Evolutionary conservation across 2,329 filamentous ascomycete species (phyloP).

Genomic region (Pseudogymnoascus sp.): DNA sequence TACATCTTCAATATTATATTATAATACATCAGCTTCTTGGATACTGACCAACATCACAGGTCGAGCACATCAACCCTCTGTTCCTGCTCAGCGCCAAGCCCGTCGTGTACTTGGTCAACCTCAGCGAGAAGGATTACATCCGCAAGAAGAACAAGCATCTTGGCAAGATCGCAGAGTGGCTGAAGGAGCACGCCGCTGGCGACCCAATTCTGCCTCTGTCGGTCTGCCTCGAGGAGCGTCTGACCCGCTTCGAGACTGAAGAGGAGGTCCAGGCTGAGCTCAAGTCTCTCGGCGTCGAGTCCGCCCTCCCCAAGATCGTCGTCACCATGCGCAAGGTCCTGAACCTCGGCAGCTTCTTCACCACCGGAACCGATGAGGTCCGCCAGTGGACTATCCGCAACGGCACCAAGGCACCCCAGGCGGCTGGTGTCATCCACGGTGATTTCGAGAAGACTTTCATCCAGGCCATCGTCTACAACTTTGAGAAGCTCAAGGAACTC

Average conservation of each 20-base stretch:
- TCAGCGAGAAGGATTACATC: constrained; percentile 94
- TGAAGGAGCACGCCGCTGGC: constrained; percentile 79
- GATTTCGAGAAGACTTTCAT: constrained; percentile 99
- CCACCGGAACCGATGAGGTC: constrained; percentile 88
- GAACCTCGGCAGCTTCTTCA: constrained; percentile 94
- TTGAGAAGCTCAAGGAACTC: constrained; percentile 66
- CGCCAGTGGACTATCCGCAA: constrained; percentile 96
- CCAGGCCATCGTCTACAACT: constrained; percentile 93
- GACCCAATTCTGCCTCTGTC: constrained; percentile 93
- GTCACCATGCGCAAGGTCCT: constrained; percentile 86
- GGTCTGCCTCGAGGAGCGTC: constrained; percentile 83
- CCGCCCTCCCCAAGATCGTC: constrained; percentile 84
- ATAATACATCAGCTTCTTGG: constrained; percentile 18
- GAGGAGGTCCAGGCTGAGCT: constrained; percentile 73
- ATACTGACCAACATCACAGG: constrained; percentile 41
- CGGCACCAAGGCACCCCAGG: constrained; percentile 94
- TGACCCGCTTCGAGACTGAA: constrained; percentile 72
- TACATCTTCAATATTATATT: constrained; percentile 16
- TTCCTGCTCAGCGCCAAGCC: constrained; percentile 94
- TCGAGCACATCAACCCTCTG: constrained; percentile 95
- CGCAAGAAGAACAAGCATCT: constrained; percentile 99
- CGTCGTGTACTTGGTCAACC: constrained; percentile 92
- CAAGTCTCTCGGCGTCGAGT: constrained; percentile 80
- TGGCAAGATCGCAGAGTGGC: constrained; percentile 86
- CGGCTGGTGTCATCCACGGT: constrained; percentile 94